phyloP scores from a whole-genome alignment of 164 flowering plant species.

The Stephania japonica region DNA sequence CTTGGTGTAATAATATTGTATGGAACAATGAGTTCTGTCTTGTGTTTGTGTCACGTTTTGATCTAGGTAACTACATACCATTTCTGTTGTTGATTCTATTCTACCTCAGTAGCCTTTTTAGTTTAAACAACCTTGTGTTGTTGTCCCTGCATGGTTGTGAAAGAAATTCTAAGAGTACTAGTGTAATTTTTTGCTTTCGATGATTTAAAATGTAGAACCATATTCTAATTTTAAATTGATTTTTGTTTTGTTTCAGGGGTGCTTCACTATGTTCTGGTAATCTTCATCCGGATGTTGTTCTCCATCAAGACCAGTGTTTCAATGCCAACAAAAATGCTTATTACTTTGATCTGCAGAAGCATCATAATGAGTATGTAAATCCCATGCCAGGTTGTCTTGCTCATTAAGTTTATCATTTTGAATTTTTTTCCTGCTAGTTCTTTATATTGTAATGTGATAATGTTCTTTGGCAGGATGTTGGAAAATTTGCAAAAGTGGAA shows the following conservation, averaged over 20 bases:
- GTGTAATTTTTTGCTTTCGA: not conserved
- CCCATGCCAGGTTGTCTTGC: not conserved
- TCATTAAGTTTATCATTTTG: not conserved
- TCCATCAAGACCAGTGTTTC: conserved; percentile 33
- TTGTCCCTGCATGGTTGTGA: not conserved
- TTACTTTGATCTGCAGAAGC: conserved; percentile 51
- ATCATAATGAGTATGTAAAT: conserved; percentile 64
- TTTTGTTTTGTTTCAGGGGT: conserved; percentile 48
- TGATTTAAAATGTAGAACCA: not conserved
- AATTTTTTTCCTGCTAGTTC: not conserved
- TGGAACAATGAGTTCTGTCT: too few species aligned
- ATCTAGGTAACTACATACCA: too few species aligned
- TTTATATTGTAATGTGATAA: not conserved
- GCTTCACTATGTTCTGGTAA: conserved; percentile 65
- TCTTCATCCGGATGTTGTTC: conserved; percentile 75
- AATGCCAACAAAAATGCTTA: conserved; percentile 49
- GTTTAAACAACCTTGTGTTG: not conserved
- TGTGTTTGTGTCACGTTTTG: too few species aligned
- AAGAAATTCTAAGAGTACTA: not conserved
- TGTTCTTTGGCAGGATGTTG: conserved; percentile 52
- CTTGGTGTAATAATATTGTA: too few species aligned
- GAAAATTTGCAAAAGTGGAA: conserved; percentile 51
- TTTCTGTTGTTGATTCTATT: not conserved
- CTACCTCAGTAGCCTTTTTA: not conserved
- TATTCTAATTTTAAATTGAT: not conserved